Evolutionary conservation across 164 flowering plant genomes (phyloP), one percentile per base, ranked within the genome.

Genomic region (Vitis cinerea): DNA sequence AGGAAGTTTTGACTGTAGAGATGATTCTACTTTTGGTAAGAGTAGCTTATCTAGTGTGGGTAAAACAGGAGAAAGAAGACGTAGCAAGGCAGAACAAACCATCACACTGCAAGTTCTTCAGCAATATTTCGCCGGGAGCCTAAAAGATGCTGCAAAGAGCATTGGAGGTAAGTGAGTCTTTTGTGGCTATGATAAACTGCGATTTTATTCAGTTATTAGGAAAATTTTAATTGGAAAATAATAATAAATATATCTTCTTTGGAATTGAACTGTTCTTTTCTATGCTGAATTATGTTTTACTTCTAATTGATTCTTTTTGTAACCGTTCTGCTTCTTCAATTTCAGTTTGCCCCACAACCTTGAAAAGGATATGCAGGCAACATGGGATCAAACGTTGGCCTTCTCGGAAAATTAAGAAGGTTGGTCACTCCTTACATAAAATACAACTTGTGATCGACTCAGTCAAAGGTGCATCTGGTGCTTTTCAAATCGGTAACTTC

Each of bases 301-400:
- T 66, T 23, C 27, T 23, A 23, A 7, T 50, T 16, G 5, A 50
- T 58, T 0, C 16, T 49, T 48, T 2, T 48, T 31, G 37, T 72
- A 16, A 53, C 59, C 50, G 56, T 47, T 9, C 15, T 47, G n/a
- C 59, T 4, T 61, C 2, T 47, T 65, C 15, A 29, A 17, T 65
- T 70, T 71, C 82, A 83, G 87, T 83, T 69, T 83, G 87, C 37
- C 79, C 84, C 15, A 83, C 87, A 11, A 81, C 84, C 10, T 78
- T 83, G 79, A 81, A 83, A 77, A 79, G 83, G 61, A 83, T 83
- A 54, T 83, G 87, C 17, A 65, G 87, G 66, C 81, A 75, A 37
- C 84, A 79, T 16, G 84, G 87, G 67, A 83, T 83, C 53, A 69
- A 71, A 23, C 84, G 83, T 4, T 83, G 87, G 87, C 87, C 87